phyloP scores from a whole-genome alignment of 2,329 filamentous ascomycete species.

The Thielaviopsis ethacetica region DNA sequence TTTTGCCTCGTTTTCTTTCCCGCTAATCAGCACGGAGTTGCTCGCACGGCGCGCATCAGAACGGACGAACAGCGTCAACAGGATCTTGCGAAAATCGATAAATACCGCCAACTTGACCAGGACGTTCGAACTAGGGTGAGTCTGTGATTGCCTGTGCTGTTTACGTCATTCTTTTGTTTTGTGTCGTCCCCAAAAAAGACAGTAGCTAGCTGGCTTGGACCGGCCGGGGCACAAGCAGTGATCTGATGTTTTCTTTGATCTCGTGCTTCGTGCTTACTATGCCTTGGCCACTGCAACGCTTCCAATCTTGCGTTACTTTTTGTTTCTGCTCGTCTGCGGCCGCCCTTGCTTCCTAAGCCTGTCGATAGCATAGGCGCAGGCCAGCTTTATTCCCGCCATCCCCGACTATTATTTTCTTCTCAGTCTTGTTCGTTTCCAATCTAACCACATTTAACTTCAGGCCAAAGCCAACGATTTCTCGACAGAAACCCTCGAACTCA shows the following conservation, averaged over 20 bases:
- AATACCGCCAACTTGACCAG: slow-evolving; percentile 57
- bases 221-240: too few species aligned
- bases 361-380: background rate
- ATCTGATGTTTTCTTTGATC: background rate
- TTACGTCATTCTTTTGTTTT: background rate
- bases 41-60: slow-evolving; percentile 44
- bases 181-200: background rate
- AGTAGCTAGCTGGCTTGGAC: background rate
- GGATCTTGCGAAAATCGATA: slow-evolving; percentile 58
- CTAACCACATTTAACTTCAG: slow-evolving; percentile 13
- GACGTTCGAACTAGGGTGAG: slow-evolving; percentile 48
- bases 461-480: slow-evolving; percentile 30
- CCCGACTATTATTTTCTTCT: slow-evolving; percentile 3
- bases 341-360: background rate
- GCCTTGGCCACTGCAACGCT: background rate
- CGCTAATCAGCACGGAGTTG: slow-evolving; percentile 57
- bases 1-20: background rate
- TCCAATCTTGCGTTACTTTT: background rate
- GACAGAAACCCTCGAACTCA: slow-evolving; percentile 45
- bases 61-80: slow-evolving; percentile 55
- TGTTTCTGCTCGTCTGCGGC: background rate
- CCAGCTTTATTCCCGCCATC: background rate
- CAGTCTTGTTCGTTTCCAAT: background rate
- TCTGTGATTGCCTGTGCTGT: background rate
- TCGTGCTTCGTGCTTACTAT: background rate